Evolutionary conservation across 2,329 filamentous ascomycete genomes (phyloP).

Genomic region (Pseudogymnoascus sp.): DNA sequence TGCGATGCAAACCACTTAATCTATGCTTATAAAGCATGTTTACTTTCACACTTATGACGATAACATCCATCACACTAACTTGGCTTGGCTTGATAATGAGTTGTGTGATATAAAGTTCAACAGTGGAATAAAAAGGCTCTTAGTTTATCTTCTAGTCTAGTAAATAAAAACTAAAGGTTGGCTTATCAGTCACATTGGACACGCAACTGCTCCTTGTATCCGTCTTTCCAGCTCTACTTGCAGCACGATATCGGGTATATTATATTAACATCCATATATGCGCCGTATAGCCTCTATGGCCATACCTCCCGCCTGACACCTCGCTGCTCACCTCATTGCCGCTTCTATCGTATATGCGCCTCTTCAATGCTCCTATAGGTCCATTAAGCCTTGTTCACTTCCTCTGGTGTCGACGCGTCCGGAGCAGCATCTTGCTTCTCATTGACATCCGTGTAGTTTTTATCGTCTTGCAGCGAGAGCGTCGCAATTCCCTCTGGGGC

Average conservation of each 20-base stretch:
- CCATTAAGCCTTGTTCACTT: background rate
- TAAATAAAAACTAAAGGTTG: background rate
- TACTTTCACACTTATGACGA: background rate
- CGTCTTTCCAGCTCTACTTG: background rate
- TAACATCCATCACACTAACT: background rate
- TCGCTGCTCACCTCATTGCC: background rate
- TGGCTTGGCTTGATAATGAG: background rate
- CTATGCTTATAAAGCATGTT: background rate
- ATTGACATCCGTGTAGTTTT: background rate
- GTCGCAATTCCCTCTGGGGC: background rate
- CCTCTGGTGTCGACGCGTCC: background rate
- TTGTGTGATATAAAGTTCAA: background rate
- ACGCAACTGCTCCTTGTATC: background rate
- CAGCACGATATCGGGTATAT: background rate
- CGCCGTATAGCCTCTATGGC: background rate
- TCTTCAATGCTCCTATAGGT: background rate
- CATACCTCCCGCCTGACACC: background rate
- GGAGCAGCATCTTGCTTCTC: background rate
- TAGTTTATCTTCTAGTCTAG: background rate
- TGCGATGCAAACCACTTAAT: background rate
- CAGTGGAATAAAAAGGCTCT: background rate
- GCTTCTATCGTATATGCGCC: background rate
- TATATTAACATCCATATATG: background rate
- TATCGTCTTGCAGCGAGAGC: slow-evolving; percentile 2
- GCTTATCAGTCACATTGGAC: background rate